Percentiles rank a stretch among this genome's conserved stretches.
phyloP scores from a whole-genome alignment of 2,329 filamentous ascomycete genomes.

The Neonectria ditissima region DNA sequence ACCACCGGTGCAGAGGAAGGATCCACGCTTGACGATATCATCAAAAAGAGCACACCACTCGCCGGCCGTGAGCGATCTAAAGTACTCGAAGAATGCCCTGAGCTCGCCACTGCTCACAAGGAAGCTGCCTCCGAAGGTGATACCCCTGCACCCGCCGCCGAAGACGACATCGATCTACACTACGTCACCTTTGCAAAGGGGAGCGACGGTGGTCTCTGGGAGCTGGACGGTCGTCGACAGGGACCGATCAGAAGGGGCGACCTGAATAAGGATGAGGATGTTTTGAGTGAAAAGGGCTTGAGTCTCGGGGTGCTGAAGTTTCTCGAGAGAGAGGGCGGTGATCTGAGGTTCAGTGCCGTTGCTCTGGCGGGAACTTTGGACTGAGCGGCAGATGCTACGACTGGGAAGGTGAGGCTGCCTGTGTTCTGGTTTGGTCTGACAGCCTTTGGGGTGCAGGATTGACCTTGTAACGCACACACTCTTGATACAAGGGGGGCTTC shows the following conservation, averaged over 20 bases:
- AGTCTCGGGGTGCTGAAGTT: constrained; percentile 73
- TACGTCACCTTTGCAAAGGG: constrained; percentile 94
- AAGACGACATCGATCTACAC: constrained; percentile 90
- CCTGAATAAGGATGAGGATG: constrained; percentile 73
- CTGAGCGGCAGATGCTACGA: constrained; percentile 40
- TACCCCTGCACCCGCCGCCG: constrained; percentile 80
- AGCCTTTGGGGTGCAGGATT: background rate
- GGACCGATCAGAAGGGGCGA: constrained; percentile 68
- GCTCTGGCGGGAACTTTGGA: constrained; percentile 65
- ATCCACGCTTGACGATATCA: constrained; percentile 72
- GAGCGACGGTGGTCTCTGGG: constrained; percentile 71
- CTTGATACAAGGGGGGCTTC: background rate
- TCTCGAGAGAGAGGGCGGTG: constrained; percentile 65
- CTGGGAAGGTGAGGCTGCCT: background rate
- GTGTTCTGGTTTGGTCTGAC: background rate
- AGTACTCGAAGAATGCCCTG: constrained; percentile 80
- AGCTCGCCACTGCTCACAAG: constrained; percentile 82
- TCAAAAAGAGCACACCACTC: constrained; percentile 78
- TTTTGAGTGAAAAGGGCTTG: constrained; percentile 80
- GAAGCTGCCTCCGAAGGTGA: constrained; percentile 82
- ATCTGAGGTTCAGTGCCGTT: constrained; percentile 70
- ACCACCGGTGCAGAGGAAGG: constrained; percentile 52
- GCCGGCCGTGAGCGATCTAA: constrained; percentile 74
- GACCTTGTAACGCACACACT: background rate
- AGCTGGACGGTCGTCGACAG: constrained; percentile 70